Percentiles rank a stretch among this genome's conserved stretches.
phyloP scores from a whole-genome alignment of 2,329 filamentous ascomycete species.

The Stachybotrys elegans region DNA sequence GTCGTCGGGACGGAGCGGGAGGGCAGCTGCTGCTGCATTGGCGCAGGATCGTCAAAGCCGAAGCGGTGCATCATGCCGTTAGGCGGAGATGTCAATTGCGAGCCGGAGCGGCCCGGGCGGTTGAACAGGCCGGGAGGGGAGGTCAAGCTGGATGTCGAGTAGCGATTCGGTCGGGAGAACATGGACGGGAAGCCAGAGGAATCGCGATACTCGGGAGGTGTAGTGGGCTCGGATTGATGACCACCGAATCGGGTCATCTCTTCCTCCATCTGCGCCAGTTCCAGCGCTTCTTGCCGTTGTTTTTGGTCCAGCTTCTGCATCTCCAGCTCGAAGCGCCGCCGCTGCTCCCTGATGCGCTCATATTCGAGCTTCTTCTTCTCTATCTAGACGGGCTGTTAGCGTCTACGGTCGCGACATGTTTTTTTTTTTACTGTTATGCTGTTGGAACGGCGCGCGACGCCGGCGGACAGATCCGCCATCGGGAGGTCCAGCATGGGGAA shows the following conservation, averaged over 20 bases:
- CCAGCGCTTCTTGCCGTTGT: conserved; percentile 75
- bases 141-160: conserved; percentile 82
- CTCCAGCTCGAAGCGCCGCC: conserved; percentile 83
- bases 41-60: conserved; percentile 34
- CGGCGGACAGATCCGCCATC: no score
- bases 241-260: conserved; percentile 63
- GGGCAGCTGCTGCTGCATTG: conserved; percentile 43
- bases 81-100: conserved; percentile 74
- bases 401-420: no score
- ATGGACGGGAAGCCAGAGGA: conserved; percentile 69
- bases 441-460: no score
- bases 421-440: no score
- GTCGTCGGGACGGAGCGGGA: conserved; percentile 84
- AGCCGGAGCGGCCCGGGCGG: conserved; percentile 70
- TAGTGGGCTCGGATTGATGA: conserved; percentile 91
- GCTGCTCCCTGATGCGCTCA: conserved; percentile 84
- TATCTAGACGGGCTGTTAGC: no score
- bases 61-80: conserved; percentile 56
- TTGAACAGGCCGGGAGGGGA: conserved; percentile 73
- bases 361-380: conserved; percentile 93
- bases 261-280: conserved; percentile 79
- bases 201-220: conserved; percentile 87
- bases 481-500: no score
- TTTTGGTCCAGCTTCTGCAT: conserved; percentile 87
- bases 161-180: conserved; percentile 79